Percentiles rank a stretch among this genome's conserved stretches.
These are phyloP conservation scores for Penicillium crystallinum DNA, from an alignment of 495 filamentous ascomycete genomes.

Conservation along the genomic window DNA sequence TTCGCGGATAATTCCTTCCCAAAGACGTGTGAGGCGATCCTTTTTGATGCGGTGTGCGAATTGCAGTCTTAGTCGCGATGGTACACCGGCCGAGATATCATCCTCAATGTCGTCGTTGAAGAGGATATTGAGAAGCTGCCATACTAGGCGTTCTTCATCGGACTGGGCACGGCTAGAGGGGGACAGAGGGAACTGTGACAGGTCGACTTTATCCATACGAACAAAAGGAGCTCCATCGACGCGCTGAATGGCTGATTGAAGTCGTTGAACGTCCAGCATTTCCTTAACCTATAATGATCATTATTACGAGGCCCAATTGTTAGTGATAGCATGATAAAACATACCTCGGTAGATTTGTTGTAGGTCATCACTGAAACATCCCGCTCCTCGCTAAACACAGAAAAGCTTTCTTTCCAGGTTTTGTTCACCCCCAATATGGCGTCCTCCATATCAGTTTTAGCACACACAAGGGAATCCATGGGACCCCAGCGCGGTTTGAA, in stretches of 20 bases:
- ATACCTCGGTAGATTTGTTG: slow-evolving; percentile 21
- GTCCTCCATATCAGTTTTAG: slow-evolving; percentile 29
- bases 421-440: slow-evolving; percentile 17
- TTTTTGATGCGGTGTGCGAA: slow-evolving; percentile 50
- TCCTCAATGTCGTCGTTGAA: slow-evolving; percentile 64
- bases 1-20: slow-evolving; percentile 44
- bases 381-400: slow-evolving; percentile 36
- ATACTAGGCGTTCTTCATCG: slow-evolving; percentile 36
- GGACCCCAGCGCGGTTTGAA: slow-evolving; percentile 78
- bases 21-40: slow-evolving; percentile 45
- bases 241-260: slow-evolving; percentile 30
- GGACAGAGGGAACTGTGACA: slow-evolving; percentile 33
- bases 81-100: slow-evolving; percentile 41
- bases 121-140: slow-evolving; percentile 70
- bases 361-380: slow-evolving; percentile 31
- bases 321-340: slow-evolving; percentile 1
- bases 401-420: slow-evolving; percentile 32
- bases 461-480: slow-evolving; percentile 65
- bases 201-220: slow-evolving; percentile 28
- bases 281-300: slow-evolving; percentile 20
- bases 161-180: slow-evolving; percentile 18
- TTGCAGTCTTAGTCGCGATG: slow-evolving; percentile 32
- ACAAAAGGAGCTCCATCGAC: slow-evolving; percentile 39
- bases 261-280: slow-evolving; percentile 35
- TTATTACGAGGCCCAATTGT: slow-evolving; percentile 3